phyloP scores from a whole-genome alignment of 1,139 yeast genomes.

The Saccharomyces hybrid region DNA sequence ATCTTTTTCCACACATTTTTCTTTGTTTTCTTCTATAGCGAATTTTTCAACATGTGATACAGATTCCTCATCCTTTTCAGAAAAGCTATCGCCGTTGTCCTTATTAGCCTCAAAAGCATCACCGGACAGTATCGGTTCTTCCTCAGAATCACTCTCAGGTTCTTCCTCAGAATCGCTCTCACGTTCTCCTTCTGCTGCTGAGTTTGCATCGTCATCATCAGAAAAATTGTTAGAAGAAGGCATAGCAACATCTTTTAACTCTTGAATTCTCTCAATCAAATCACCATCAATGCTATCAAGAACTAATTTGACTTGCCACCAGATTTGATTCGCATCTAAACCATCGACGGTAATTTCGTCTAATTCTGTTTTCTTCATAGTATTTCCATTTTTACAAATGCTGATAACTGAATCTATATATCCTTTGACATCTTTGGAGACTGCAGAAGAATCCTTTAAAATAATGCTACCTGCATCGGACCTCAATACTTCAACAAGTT shows the following conservation, averaged over 20 bases:
- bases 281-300: conserved; percentile 61
- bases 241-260: conserved; percentile 32
- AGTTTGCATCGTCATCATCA: conserved; percentile 6
- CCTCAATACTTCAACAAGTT: conserved; percentile 14
- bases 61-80: background rate
- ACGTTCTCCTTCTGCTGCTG: conserved; percentile 9
- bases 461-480: conserved; percentile 18
- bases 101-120: background rate
- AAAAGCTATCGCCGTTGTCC: background rate
- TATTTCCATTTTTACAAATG: conserved; percentile 14
- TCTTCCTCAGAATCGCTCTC: conserved; percentile 1
- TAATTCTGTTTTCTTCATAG: conserved; percentile 52
- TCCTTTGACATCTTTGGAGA: conserved; percentile 19
- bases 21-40: conserved; percentile 18
- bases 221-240: conserved; percentile 8
- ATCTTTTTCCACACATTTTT: conserved; percentile 17
- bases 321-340: conserved; percentile 81
- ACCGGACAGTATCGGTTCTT: background rate
- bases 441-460: conserved; percentile 14
- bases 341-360: conserved; percentile 84
- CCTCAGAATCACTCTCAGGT: conserved; percentile 1
- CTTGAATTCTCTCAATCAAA: conserved; percentile 44
- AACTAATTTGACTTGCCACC: conserved; percentile 87
- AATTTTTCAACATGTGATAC: background rate
- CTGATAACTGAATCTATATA: conserved; percentile 27